These are phyloP conservation scores for Kwoniella sp. DNA, from an alignment of 768 basidiomycete genomes.

Conservation along the genomic window DNA sequence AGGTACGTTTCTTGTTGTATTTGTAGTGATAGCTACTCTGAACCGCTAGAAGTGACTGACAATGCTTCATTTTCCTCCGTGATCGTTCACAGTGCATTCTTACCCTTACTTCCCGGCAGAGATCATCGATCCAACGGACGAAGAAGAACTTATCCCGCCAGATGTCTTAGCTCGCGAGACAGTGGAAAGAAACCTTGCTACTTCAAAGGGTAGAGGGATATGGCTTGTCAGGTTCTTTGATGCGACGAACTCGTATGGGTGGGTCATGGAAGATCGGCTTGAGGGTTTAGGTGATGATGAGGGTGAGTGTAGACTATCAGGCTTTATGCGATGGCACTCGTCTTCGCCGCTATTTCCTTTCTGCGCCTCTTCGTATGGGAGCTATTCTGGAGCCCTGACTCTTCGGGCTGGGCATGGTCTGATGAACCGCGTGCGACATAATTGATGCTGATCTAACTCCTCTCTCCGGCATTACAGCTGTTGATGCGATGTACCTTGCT, in stretches of 20 bases:
- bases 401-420: background rate
- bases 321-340: background rate
- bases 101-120: conserved; percentile 87
- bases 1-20: conserved; percentile 37
- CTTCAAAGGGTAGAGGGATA: conserved; percentile 57
- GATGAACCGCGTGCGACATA: background rate
- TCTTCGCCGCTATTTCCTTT: too few relatives aligned
- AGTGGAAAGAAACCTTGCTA: conserved; percentile 44
- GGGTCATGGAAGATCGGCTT: conserved; percentile 64
- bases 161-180: conserved; percentile 38
- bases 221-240: conserved; percentile 83
- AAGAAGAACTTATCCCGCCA: conserved; percentile 61
- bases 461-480: conserved; percentile 56
- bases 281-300: conserved; percentile 69
- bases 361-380: background rate
- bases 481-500: conserved; percentile 69
- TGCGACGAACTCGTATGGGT: conserved; percentile 65
- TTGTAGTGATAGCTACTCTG: background rate
- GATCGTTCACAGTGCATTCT: conserved; percentile 58
- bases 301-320: conserved; percentile 59
- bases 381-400: too few relatives aligned
- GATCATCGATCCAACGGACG: conserved; percentile 64
- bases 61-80: too few relatives aligned
- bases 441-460: background rate
- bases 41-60: background rate